Evolutionary conservation across 1,284 basidiomycete species (phyloP).

Genomic region (Dichomitus squalens): DNA sequence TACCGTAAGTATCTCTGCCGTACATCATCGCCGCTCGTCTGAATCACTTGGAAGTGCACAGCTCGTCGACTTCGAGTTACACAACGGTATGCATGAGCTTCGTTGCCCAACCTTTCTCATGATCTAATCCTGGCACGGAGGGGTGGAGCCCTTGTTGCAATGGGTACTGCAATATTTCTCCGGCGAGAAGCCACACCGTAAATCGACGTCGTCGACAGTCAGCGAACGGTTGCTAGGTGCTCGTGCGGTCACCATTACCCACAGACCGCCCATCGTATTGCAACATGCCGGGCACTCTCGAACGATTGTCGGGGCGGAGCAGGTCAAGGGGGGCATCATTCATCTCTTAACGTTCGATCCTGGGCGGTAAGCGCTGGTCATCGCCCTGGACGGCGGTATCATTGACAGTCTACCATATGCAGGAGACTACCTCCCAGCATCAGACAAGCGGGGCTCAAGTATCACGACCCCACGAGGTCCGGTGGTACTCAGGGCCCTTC

Average conservation of each 20-base stretch:
- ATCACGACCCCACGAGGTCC: slow-evolving; percentile 12
- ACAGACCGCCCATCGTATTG: slow-evolving; percentile 78
- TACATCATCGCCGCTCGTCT: neutral
- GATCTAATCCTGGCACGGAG: slow-evolving; percentile 29
- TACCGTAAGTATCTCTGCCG: slow-evolving; percentile 58
- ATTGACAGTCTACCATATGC: neutral
- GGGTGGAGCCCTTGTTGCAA: slow-evolving; percentile 43
- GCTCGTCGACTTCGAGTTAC: slow-evolving; percentile 64
- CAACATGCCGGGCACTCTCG: slow-evolving; percentile 84
- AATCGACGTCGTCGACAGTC: slow-evolving; percentile 36
- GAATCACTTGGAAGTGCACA: slow-evolving; percentile 44
- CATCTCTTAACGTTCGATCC: slow-evolving; percentile 82
- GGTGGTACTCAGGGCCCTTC: neutral
- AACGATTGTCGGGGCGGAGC: slow-evolving; percentile 83
- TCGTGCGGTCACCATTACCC: slow-evolving; percentile 55
- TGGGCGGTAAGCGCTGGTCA: slow-evolving; percentile 53
- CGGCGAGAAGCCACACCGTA: slow-evolving; percentile 30
- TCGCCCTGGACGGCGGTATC: too few relatives aligned
- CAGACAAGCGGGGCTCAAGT: slow-evolving; percentile 39
- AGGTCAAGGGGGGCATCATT: slow-evolving; percentile 54
- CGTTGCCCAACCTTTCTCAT: too few relatives aligned
- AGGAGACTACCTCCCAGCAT: slow-evolving; percentile 26
- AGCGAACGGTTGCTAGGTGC: slow-evolving; percentile 50
- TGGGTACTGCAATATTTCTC: slow-evolving; percentile 74
- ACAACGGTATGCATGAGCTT: slow-evolving; percentile 38